Conservation (phyloP, 805 yeast species). For the Kregervanrija delftensis region DNA sequence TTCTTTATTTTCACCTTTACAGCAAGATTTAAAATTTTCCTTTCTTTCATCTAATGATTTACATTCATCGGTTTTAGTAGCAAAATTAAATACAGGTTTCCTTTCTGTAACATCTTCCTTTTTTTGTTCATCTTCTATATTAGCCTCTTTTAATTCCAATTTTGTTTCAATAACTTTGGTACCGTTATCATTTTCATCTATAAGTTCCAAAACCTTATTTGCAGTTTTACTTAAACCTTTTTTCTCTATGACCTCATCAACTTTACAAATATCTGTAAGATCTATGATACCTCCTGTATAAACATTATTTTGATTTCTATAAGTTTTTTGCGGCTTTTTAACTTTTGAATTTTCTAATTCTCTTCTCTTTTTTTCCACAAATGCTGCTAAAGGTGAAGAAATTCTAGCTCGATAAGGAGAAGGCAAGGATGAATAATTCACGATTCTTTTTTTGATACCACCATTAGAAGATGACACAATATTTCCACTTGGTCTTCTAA, state of each 20-base stretch:
- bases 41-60: too few relatives aligned
- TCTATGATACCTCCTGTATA: conserved; percentile 14
- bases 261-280: conserved; percentile 12
- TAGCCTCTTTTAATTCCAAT: too few relatives aligned
- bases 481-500: conserved; percentile 7
- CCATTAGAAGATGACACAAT: not conserved
- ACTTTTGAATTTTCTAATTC: conserved; percentile 5
- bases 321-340: not conserved
- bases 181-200: not conserved
- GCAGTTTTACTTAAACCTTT: conserved; percentile 14
- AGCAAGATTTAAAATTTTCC: too few relatives aligned
- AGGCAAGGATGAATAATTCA: conserved; percentile 22
- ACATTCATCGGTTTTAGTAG: too few relatives aligned
- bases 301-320: conserved; percentile 1
- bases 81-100: too few relatives aligned
- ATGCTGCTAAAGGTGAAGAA: conserved; percentile 22
- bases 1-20: too few relatives aligned
- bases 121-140: too few relatives aligned
- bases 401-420: conserved; percentile 21
- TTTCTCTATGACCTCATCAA: conserved; percentile 1
- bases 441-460: conserved; percentile 20
- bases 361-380: conserved; percentile 14
- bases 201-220: conserved; percentile 8
- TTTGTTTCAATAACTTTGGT: too few relatives aligned
- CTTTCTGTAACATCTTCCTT: too few relatives aligned